Evolutionary conservation across 345 rosid genomes (phyloP), one percentile per base, ranked within the genome.

Genomic region (Melaleuca quinquenervia): DNA sequence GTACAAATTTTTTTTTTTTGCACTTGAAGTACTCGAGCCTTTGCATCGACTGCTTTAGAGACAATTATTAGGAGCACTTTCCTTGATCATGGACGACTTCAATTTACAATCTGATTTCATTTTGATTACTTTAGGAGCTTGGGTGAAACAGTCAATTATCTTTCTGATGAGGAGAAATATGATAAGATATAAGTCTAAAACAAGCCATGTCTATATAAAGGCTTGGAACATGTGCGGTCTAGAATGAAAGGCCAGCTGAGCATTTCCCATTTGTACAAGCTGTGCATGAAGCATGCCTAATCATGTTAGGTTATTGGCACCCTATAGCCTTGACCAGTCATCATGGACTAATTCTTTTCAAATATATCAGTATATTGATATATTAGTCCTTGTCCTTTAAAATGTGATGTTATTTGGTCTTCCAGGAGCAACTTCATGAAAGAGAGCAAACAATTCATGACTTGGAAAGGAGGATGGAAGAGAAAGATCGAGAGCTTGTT

Each of bases 401-500:
- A 20, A 54, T 36, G 44, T 45, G 86, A 64, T 87, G 27, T 41
- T 84, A 27, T 83, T 85, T 88, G 82, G 52, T 83, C 84, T 41
- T 89, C 82, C 89, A 97, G 99, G 99, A 96, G 91, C 94, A 93
- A 94, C 92, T 94, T 56, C 90, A 45, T 75, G 96, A 98, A 89
- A 93, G 89, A 84, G 96, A 93, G 82, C 95, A 89, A 82, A 87
- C 91, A 83, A 91, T 94, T 70, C 92, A 50, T 84, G 98, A 95
- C 29, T 87, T 94, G 88, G 96, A 95, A 90, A 94, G 96, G 89
- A 94, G 90, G 90, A 86, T 96, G 85, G 99, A 96, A 87, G 98
- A 94, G 85, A 96, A 92, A 88, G 99, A 94, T 48, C 92, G 95
- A 87, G 99, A 96, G 90, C 91, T 97, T 6, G 94, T 92, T 93